Evolutionary conservation across 2,329 filamentous ascomycete genomes (phyloP), one percentile per base, ranked within the genome.

Genomic region (Podosphaera fusca): DNA sequence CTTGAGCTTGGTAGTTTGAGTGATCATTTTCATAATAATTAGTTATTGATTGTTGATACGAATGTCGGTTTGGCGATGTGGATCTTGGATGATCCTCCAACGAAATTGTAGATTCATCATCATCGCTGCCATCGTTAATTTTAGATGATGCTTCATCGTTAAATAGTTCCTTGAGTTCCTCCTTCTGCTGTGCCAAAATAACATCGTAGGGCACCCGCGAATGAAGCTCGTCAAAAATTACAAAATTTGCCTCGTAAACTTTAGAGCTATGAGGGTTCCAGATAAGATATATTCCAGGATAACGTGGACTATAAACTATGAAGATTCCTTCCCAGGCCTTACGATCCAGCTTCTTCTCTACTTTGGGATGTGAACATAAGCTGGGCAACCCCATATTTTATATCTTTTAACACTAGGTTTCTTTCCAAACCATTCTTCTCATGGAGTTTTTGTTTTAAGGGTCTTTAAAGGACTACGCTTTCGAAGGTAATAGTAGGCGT

Each of bases 301-400:
- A 6, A 9, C 33, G 4, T 35, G 3, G 8, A 35, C 30, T 4
- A 14, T 55, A 42, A 45, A 34, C 52, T 3, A 55, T 36, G 42
- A 55, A 55, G 29, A 55, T 45, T 42, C 35, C 52, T 31, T 55
- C 31, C 52, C 52, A 55, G 5, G 52, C 52, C 31, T 45, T 55
- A 31, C 35, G 52, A 36, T 33, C 31, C 34, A 55, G 29, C 40
- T 55, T 36, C 52, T 55, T 45, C 40, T 55, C 29, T 55, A 34
- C 40, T 42, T 33, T 34, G 52, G 35, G 29, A 55, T 55, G 29
- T 55, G 38, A 9, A 55, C 52, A 30, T 45, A 55, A 31, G 52
- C 52, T 29, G 52, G 52, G 34, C 35, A 55, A 40, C 35, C 52
- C 35, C n/a, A 55, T 30, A 55, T 14, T 45, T 55, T 55, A 12